Percentiles rank a stretch among this genome's conserved stretches.
Evolutionary conservation across 257 asterid genomes (phyloP).

Genomic region (Leonotis leonurus): DNA sequence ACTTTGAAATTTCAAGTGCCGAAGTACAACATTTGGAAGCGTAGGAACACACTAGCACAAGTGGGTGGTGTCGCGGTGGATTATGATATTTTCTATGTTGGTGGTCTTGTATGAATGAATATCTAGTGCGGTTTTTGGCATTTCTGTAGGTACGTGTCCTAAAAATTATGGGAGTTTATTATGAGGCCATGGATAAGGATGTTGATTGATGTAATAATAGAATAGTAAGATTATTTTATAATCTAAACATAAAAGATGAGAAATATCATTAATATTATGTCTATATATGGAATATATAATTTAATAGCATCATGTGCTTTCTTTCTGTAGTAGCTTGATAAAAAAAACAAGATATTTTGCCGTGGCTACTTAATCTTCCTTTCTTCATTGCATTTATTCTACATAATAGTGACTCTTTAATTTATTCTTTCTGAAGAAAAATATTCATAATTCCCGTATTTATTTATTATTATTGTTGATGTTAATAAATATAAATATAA

Average conservation of each 20-base stretch:
- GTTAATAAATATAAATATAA: too few relatives aligned
- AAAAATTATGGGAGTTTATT: conserved; percentile 5
- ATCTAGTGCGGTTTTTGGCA: not conserved
- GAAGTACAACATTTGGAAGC: not conserved
- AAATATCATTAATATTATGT: not conserved
- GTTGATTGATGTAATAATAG: not conserved
- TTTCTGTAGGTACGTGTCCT: conserved; percentile 13
- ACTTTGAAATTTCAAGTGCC: not conserved
- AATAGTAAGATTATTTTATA: not conserved
- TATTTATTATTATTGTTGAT: too few relatives aligned
- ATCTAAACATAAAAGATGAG: not conserved
- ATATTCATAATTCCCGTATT: too few relatives aligned
- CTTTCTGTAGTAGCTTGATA: too few relatives aligned
- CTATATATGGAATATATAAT: not conserved
- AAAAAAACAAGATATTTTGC: not conserved
- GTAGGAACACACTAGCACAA: not conserved
- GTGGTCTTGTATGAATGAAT: not conserved
- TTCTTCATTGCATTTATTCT: not conserved
- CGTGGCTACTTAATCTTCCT: not conserved
- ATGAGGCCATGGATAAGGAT: conserved; percentile 10
- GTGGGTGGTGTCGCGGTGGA: not conserved
- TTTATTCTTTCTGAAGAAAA: too few relatives aligned
- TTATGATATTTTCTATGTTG: not conserved
- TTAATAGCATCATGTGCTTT: not conserved
- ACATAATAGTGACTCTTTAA: not conserved